Percentiles rank a stretch among this genome's conserved stretches.
Conservation (phyloP, 371 early-diverging fungal genomes). For the Lichtheimia ornata region DNA sequence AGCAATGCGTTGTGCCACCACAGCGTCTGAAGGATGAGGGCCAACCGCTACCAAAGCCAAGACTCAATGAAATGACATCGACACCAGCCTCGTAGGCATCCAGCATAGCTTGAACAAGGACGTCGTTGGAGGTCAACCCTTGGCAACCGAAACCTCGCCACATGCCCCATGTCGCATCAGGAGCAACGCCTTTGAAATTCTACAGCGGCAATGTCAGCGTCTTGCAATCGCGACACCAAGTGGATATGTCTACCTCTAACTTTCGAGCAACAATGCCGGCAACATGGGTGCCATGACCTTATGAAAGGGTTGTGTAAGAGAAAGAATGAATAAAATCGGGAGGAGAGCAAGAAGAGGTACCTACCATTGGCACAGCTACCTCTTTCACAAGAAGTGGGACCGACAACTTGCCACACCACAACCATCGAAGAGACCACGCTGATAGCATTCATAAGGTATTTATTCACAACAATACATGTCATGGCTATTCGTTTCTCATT, state of each 20-base stretch:
- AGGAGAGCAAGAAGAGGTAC: background rate
- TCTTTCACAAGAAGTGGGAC: conserved; percentile 37
- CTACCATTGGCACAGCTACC: conserved; percentile 31
- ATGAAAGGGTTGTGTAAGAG: background rate
- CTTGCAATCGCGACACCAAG: background rate
- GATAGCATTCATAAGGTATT: too few relatives aligned
- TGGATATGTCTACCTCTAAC: conserved; percentile 24
- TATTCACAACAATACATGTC: too few relatives aligned
- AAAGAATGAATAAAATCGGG: background rate
- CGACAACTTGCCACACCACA: too few relatives aligned
- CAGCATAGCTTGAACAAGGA: conserved; percentile 62
- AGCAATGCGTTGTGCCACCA: conserved; percentile 40
- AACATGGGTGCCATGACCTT: conserved; percentile 21
- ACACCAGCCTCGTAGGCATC: conserved; percentile 54
- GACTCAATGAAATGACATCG: conserved; percentile 63
- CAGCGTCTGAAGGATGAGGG: conserved; percentile 35
- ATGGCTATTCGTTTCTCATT: too few relatives aligned
- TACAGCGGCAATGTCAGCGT: background rate
- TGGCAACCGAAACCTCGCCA: conserved; percentile 64
- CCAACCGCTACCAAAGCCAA: conserved; percentile 62
- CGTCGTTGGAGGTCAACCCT: conserved; percentile 53
- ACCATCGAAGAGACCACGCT: too few relatives aligned
- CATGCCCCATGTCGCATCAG: conserved; percentile 51
- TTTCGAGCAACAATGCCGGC: conserved; percentile 67
- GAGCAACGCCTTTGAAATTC: conserved; percentile 62